These are phyloP conservation scores for Cladosporium sp. DNA, from an alignment of 2,329 filamentous ascomycete genomes.

Conservation along the genomic window DNA sequence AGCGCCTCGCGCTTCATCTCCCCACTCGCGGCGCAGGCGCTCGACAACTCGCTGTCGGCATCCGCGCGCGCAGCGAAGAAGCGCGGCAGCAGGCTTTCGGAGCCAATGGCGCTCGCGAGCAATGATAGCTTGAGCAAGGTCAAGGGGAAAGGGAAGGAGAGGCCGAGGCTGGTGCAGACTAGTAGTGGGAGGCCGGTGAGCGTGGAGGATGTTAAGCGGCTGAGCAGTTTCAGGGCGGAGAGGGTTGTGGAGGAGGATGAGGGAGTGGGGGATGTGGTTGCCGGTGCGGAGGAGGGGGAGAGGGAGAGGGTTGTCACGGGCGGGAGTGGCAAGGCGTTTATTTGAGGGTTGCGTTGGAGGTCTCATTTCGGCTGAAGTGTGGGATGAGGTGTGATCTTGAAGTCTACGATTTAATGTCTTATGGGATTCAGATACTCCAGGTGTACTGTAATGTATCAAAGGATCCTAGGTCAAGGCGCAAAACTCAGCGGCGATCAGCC, in stretches of 20 bases:
- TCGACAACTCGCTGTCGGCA: background rate
- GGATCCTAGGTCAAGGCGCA: no score
- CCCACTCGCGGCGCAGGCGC: background rate
- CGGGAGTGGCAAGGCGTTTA: conserved; percentile 7
- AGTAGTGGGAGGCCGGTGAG: conserved; percentile 20
- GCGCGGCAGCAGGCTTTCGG: conserved; percentile 18
- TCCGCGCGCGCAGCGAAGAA: background rate
- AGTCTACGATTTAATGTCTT: no score
- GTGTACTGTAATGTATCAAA: no score
- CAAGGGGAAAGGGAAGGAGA: background rate
- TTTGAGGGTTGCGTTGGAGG: background rate
- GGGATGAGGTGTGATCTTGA: no score
- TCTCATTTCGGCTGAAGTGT: background rate
- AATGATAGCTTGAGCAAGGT: conserved; percentile 25
- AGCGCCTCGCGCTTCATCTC: background rate
- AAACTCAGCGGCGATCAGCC: no score
- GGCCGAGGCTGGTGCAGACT: conserved; percentile 17
- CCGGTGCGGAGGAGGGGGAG: conserved; percentile 14
- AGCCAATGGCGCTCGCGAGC: conserved; percentile 23
- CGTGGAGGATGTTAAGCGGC: conserved; percentile 21
- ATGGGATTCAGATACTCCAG: no score
- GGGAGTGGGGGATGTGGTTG: conserved; percentile 16
- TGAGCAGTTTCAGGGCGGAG: conserved; percentile 26
- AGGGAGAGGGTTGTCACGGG: background rate
- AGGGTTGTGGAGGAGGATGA: conserved; percentile 12